Evolutionary conservation across 148 eudicot genomes (phyloP).

Genomic region (Amaranthus hypochondriacus): DNA sequence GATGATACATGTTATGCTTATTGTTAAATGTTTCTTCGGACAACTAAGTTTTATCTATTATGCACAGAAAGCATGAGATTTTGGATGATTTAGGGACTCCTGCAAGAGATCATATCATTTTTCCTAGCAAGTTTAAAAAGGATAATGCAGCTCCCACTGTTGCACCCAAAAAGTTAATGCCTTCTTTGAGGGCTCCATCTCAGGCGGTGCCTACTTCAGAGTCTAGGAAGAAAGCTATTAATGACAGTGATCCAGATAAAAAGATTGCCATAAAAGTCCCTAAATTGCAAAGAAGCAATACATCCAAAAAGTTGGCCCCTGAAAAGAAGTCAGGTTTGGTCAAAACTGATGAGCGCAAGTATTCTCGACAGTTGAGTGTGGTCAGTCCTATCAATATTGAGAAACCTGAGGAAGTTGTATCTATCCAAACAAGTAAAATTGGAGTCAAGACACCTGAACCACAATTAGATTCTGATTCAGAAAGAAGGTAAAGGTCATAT

Average conservation of each 20-base stretch:
- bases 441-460: constrained; percentile 16
- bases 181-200: constrained; percentile 23
- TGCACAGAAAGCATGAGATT: constrained; percentile 72
- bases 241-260: constrained; percentile 31
- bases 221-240: constrained; percentile 26
- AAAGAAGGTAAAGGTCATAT: constrained; percentile 43
- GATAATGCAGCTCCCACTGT: constrained; percentile 27
- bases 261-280: constrained; percentile 21
- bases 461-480: constrained; percentile 48
- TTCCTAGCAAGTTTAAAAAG: constrained; percentile 44
- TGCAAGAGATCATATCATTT: constrained; percentile 59
- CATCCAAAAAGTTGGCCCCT: constrained; percentile 20
- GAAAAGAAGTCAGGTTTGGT: constrained; percentile 24
- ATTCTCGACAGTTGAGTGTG: constrained; percentile 30
- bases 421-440: constrained; percentile 22
- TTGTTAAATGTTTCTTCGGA: neutral
- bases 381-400: constrained; percentile 20
- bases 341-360: constrained; percentile 26
- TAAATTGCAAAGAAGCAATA: constrained; percentile 31
- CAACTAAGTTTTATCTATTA: constrained; percentile 4
- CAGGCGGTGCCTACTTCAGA: constrained; percentile 32
- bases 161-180: constrained; percentile 22
- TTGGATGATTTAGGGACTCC: constrained; percentile 61
- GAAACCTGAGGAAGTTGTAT: constrained; percentile 21
- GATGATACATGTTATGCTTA: neutral